Conservation (phyloP, 306 rosid species). For the Rubus parviflorus region DNA sequence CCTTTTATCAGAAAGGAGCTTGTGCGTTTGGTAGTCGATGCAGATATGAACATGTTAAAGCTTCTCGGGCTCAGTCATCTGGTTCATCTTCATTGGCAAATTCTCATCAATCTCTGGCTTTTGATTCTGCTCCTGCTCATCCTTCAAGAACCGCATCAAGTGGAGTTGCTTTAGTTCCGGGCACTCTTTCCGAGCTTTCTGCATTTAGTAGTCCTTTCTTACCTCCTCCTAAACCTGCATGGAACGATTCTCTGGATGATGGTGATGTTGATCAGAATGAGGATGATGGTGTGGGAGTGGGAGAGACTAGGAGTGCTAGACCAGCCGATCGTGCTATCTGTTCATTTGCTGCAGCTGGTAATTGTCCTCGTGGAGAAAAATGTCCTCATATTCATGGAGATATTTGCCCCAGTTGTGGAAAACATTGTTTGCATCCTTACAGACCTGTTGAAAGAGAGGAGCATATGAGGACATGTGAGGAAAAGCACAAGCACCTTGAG, state of each 20-base stretch:
- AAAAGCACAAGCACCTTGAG: slow-evolving; percentile 77
- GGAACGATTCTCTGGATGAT: slow-evolving; percentile 47
- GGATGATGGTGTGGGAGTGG: slow-evolving; percentile 42
- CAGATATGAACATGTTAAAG: slow-evolving; percentile 91
- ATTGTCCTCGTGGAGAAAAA: slow-evolving; percentile 81
- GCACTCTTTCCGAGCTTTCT: slow-evolving; percentile 38
- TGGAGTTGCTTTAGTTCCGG: slow-evolving; percentile 34
- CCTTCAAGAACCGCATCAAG: slow-evolving; percentile 35
- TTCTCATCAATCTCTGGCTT: slow-evolving; percentile 33
- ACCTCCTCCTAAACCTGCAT: slow-evolving; percentile 45
- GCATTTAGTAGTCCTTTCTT: slow-evolving; percentile 44
- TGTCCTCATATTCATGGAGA: slow-evolving; percentile 95
- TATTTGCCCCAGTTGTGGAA: slow-evolving; percentile 83
- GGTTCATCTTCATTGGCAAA: slow-evolving; percentile 61
- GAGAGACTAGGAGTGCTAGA: slow-evolving; percentile 39
- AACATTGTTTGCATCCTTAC: slow-evolving; percentile 83
- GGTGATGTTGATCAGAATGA: slow-evolving; percentile 35
- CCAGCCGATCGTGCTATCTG: slow-evolving; percentile 77
- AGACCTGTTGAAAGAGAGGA: slow-evolving; percentile 86
- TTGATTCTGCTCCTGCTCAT: slow-evolving; percentile 39
- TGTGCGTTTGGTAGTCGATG: slow-evolving; percentile 96
- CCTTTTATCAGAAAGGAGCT: slow-evolving; percentile 80
- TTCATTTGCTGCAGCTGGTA: slow-evolving; percentile 95
- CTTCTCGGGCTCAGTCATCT: slow-evolving; percentile 50
- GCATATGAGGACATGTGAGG: slow-evolving; percentile 67